A percentile compares a stretch with the other conserved stretches of the same genome.
Conservation (phyloP, 345 rosid genomes). For the Fremontodendron californicum region DNA sequence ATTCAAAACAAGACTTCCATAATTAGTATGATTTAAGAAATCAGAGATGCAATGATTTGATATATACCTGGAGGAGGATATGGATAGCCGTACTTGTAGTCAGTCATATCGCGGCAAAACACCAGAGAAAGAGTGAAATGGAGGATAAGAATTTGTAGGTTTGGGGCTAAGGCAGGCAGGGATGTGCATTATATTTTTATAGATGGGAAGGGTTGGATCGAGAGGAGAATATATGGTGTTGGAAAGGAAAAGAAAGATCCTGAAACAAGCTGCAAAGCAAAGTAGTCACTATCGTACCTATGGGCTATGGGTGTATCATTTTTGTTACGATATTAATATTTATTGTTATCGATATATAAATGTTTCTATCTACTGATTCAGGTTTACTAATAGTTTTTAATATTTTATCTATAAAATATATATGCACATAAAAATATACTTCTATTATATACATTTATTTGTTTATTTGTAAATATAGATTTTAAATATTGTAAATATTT, state of each 20-base stretch:
- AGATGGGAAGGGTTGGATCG: not conserved
- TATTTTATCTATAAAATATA: no score
- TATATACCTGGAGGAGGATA: conserved; percentile 56
- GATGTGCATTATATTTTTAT: not conserved
- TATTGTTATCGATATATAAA: no score
- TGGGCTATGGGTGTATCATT: not conserved
- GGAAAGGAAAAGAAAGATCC: conserved; percentile 4
- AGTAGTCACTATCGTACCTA: not conserved
- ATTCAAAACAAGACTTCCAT: not conserved
- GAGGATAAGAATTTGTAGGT: not conserved
- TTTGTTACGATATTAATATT: no score
- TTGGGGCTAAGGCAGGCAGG: not conserved
- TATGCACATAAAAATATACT: no score
- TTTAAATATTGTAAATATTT: no score
- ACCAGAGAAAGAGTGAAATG: not conserved
- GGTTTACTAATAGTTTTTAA: no score
- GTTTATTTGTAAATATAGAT: no score
- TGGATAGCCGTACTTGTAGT: conserved; percentile 47
- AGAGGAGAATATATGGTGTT: conserved; percentile 1
- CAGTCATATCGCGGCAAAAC: conserved; percentile 19
- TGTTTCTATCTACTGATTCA: no score
- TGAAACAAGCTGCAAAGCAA: not conserved
- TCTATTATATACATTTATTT: no score
- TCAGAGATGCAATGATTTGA: not conserved
- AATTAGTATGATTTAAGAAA: not conserved